A percentile compares a stretch with the other conserved stretches of the same genome.
Evolutionary conservation across 2,329 filamentous ascomycete genomes (phyloP).

Genomic region (Colletotrichum salicis): DNA sequence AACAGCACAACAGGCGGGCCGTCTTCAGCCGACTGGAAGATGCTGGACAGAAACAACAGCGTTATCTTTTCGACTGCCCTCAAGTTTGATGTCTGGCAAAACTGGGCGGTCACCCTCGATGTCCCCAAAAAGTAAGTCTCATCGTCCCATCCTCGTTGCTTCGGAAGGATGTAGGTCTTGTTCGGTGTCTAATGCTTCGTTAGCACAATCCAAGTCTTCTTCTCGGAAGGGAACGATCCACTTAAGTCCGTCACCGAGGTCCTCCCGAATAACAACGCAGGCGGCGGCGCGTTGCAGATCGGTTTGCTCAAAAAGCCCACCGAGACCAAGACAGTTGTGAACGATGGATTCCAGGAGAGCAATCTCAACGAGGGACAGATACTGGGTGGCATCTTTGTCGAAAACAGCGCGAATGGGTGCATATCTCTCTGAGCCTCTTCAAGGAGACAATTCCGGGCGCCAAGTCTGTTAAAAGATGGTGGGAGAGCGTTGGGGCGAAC

Average conservation of each 20-base stretch:
- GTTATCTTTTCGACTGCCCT: conserved; percentile 64
- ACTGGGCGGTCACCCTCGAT: conserved; percentile 70
- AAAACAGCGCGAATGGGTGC: conserved; percentile 51
- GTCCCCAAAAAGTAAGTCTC: conserved; percentile 62
- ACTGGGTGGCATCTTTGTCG: conserved; percentile 63
- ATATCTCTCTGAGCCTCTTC: conserved; percentile 2
- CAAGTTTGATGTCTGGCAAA: conserved; percentile 63
- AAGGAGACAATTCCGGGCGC: background rate
- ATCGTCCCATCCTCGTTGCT: background rate
- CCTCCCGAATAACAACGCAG: conserved; percentile 61
- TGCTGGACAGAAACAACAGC: conserved; percentile 59
- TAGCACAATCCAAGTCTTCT: conserved; percentile 67
- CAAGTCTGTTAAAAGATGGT: background rate
- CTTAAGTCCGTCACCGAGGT: conserved; percentile 59
- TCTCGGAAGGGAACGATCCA: conserved; percentile 58
- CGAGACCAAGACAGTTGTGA: conserved; percentile 54
- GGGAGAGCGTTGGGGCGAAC: background rate
- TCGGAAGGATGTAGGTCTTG: background rate
- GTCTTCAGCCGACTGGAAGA: conserved; percentile 53
- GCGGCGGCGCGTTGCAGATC: conserved; percentile 70
- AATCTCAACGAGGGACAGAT: conserved; percentile 63
- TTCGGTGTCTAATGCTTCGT: background rate
- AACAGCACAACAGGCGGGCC: conserved; percentile 33
- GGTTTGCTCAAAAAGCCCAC: conserved; percentile 71
- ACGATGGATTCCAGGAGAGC: conserved; percentile 58